A percentile compares a stretch with the other conserved stretches of the same genome.
Evolutionary conservation across 208 protist genomes (phyloP).

Genomic region (Wallacemonas sp.): DNA sequence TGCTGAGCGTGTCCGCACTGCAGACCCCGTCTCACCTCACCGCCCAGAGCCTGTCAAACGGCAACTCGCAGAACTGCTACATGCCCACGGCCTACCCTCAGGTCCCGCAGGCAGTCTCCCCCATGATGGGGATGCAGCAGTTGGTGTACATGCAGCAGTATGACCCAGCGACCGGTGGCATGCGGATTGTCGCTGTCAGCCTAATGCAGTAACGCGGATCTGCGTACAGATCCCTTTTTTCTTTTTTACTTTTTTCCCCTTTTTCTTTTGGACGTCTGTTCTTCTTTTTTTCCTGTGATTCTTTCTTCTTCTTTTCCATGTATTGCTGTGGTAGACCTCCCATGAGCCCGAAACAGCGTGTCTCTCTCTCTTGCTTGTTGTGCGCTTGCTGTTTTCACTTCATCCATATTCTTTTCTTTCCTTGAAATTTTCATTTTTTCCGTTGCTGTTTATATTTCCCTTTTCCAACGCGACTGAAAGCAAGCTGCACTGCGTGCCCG

Average conservation of each 20-base stretch:
- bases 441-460: constrained; percentile 30
- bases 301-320: constrained; percentile 7
- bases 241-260: constrained; percentile 11
- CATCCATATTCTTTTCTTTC: constrained; percentile 7
- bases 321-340: neutral
- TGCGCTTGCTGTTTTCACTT: neutral
- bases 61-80: neutral
- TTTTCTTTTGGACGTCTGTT: constrained; percentile 11
- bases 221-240: too few species aligned
- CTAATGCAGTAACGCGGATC: neutral
- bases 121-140: neutral
- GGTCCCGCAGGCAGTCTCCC: neutral
- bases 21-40: constrained; percentile 8
- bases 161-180: neutral
- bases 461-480: too few species aligned
- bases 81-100: neutral
- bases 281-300: too few species aligned
- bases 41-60: neutral
- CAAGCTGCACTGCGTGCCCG: too few species aligned
- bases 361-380: too few species aligned
- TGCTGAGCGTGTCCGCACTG: constrained; percentile 13
- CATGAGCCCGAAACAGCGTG: neutral
- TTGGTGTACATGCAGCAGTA: constrained; percentile 14
- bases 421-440: neutral
- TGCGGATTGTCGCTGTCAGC: neutral